Conservation (phyloP, 2,329 filamentous ascomycete genomes). For the Hymenoscyphus albidus region DNA sequence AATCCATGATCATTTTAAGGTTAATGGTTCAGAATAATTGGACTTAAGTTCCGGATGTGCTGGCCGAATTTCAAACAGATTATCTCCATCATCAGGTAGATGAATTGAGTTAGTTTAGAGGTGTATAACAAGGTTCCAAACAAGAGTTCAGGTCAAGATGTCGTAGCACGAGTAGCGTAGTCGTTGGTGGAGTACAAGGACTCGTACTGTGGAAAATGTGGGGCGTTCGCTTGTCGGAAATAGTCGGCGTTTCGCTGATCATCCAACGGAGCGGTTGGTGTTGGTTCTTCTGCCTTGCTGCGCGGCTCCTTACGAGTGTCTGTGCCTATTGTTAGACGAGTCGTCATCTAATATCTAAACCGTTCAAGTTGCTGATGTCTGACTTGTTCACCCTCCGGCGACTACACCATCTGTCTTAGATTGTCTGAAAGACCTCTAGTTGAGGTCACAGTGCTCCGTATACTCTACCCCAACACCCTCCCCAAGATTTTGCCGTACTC, state of each 20-base stretch:
- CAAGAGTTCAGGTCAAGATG: background rate
- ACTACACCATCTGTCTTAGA: background rate
- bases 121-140: too few relatives aligned
- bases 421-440: background rate
- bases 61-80: too few relatives aligned
- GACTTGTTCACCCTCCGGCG: background rate
- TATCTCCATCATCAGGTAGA: too few relatives aligned
- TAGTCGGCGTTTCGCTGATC: background rate
- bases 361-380: background rate
- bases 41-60: too few relatives aligned
- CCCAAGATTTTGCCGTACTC: background rate
- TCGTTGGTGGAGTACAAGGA: background rate
- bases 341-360: background rate
- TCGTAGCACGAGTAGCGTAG: background rate
- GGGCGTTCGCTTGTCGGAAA: background rate
- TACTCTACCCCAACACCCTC: too few relatives aligned
- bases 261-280: background rate
- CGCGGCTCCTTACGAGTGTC: background rate
- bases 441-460: too few relatives aligned
- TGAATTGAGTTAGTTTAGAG: too few relatives aligned
- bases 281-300: slow-evolving; percentile 2
- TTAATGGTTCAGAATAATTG: too few relatives aligned
- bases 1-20: too few relatives aligned
- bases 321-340: background rate
- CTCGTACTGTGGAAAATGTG: background rate